A percentile compares a stretch with the other conserved stretches of the same genome.
Conservation (phyloP, 306 rosid species). For the Glycine latifolia region DNA sequence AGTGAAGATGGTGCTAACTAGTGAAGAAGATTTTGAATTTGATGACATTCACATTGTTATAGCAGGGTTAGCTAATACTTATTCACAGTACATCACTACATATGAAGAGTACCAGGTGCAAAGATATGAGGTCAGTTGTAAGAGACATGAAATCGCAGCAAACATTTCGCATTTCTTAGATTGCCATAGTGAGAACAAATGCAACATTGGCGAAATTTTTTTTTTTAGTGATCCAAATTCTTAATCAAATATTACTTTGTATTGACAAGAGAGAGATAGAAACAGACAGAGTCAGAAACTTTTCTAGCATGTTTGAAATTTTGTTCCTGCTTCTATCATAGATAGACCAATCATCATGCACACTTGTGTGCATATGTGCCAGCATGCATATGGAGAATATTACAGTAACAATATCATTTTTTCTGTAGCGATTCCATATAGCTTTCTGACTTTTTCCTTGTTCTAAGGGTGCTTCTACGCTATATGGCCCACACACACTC, state of each 20-base stretch:
- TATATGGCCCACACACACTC: slow-evolving; percentile 89
- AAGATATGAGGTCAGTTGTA: slow-evolving; percentile 89
- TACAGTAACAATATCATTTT: not conserved
- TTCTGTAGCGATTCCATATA: not conserved
- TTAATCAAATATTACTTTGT: not conserved
- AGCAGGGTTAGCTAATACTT: slow-evolving; percentile 87
- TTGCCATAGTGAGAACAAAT: slow-evolving; percentile 11
- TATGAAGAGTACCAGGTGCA: slow-evolving; percentile 84
- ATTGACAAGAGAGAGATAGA: slow-evolving; percentile 6
- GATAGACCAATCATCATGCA: not conserved
- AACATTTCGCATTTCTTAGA: not conserved
- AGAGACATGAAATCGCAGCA: slow-evolving; percentile 25
- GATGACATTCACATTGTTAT: slow-evolving; percentile 67
- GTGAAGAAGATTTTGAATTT: slow-evolving; percentile 52
- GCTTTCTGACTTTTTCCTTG: slow-evolving; percentile 32
- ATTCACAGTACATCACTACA: slow-evolving; percentile 90
- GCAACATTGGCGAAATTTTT: not conserved
- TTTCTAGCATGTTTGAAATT: slow-evolving; percentile 4
- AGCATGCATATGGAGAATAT: slow-evolving; percentile 1
- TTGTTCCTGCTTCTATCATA: not conserved
- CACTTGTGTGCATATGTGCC: not conserved
- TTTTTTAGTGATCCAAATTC: slow-evolving; percentile 13
- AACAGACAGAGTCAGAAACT: not conserved
- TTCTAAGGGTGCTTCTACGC: slow-evolving; percentile 86
- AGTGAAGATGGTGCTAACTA: slow-evolving; percentile 66